Percentiles rank a stretch among this genome's conserved stretches.
Conservation (phyloP, 306 rosid genomes). For the Pterocarpus macrocarpus region DNA sequence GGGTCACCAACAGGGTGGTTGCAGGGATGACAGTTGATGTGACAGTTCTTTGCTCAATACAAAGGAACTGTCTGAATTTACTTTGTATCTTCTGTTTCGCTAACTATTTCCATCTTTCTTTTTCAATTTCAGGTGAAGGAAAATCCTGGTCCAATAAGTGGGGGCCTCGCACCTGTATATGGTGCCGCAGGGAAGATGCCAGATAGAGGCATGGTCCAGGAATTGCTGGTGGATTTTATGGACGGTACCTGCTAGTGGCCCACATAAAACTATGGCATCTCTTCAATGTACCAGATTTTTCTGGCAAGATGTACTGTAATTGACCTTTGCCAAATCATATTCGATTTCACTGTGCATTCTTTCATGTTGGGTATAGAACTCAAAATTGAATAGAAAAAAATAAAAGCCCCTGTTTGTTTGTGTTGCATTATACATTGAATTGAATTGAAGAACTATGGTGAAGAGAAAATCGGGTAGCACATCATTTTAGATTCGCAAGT, state of each 20-base stretch:
- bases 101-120: not conserved
- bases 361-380: not conserved
- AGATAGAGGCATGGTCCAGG: constrained; percentile 86
- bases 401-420: constrained; percentile 19
- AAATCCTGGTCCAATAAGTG: constrained; percentile 91
- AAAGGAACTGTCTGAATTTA: constrained; percentile 28
- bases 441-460: not conserved
- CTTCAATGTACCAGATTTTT: constrained; percentile 39
- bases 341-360: constrained; percentile 21
- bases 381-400: not conserved
- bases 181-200: constrained; percentile 99
- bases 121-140: constrained; percentile 72
- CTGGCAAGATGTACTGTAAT: constrained; percentile 34
- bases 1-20: constrained; percentile 30
- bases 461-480: not conserved
- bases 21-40: constrained; percentile 24
- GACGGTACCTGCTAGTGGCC: constrained; percentile 78
- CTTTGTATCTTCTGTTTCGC: constrained; percentile 9
- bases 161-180: constrained; percentile 94
- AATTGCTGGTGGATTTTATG: constrained; percentile 88
- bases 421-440: not conserved
- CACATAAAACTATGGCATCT: constrained; percentile 15
- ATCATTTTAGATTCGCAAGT: not conserved
- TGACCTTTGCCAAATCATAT: constrained; percentile 13
- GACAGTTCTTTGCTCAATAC: constrained; percentile 21